Conservation (phyloP, 2,329 filamentous ascomycete genomes). For the Stagonosporopsis chrysanthemi region DNA sequence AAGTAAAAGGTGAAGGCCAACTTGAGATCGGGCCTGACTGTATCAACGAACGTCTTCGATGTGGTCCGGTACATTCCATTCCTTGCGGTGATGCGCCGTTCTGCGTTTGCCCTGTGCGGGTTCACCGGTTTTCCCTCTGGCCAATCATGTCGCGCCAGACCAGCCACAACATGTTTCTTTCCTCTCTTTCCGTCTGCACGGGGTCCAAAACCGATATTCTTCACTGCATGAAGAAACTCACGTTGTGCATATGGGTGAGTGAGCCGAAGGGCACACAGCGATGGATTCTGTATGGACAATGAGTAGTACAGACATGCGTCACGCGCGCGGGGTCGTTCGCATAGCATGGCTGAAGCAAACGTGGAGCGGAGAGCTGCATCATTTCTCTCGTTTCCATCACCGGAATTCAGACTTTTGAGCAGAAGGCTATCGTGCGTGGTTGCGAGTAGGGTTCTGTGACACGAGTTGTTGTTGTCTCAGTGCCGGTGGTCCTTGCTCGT, state of each 20-base stretch:
- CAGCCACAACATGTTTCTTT: conserved; percentile 15
- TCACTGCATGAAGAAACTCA: conserved; percentile 8
- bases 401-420: neutral
- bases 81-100: conserved; percentile 10
- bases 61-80: conserved; percentile 1
- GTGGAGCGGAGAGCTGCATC: neutral
- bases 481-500: conserved; percentile 13
- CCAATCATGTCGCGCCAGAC: conserved; percentile 21
- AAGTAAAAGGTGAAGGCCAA: neutral
- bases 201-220: conserved; percentile 14
- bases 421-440: neutral
- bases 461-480: conserved; percentile 11
- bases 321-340: conserved; percentile 15
- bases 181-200: conserved; percentile 11
- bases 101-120: conserved; percentile 12
- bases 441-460: conserved; percentile 12
- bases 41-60: neutral
- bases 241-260: conserved; percentile 4
- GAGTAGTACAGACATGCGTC: conserved; percentile 9
- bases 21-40: too few relatives aligned
- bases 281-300: conserved; percentile 1
- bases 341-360: neutral
- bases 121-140: conserved; percentile 15
- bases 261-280: neutral
- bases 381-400: neutral